These are phyloP conservation scores for Zangia roseola DNA, from an alignment of 768 basidiomycete genomes.

Conservation along the genomic window DNA sequence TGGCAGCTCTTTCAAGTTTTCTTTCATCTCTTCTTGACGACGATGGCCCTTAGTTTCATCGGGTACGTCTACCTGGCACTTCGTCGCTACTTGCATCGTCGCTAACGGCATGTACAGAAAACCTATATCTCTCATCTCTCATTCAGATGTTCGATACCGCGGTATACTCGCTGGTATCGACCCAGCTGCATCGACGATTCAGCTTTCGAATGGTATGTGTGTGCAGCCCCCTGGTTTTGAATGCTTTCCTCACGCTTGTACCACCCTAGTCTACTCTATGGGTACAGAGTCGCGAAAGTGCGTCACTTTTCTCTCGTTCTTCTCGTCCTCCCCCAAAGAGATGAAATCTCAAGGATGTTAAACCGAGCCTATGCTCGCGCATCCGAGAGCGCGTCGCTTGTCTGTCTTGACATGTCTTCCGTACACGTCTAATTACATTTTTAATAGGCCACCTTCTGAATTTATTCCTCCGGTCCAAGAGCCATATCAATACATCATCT, in stretches of 20 bases:
- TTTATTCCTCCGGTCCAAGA: constrained; percentile 83
- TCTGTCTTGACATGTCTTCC: constrained; percentile 13
- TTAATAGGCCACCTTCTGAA: constrained; percentile 61
- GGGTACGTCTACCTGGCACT: constrained; percentile 43
- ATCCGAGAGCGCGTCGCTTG: constrained; percentile 44
- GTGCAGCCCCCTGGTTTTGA: not conserved
- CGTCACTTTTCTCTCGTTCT: constrained; percentile 22
- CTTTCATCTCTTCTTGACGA: constrained; percentile 15
- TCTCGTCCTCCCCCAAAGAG: constrained; percentile 7
- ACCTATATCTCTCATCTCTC: constrained; percentile 86
- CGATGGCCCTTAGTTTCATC: constrained; percentile 75
- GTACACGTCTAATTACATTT: constrained; percentile 26
- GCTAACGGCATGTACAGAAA: constrained; percentile 50
- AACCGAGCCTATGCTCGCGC: constrained; percentile 34
- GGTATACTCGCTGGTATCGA: constrained; percentile 87
- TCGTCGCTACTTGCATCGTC: not conserved
- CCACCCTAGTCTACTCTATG: constrained; percentile 71
- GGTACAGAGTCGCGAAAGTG: constrained; percentile 83
- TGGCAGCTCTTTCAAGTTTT: constrained; percentile 17
- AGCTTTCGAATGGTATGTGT: constrained; percentile 74
- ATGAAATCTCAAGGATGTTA: constrained; percentile 44
- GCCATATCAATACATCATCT: constrained; percentile 88
- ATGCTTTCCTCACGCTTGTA: not conserved
- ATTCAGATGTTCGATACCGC: constrained; percentile 88
- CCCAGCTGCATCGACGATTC: constrained; percentile 81